A percentile compares a stretch with the other conserved stretches of the same genome.
Conservation (phyloP, 441 rosid species). For the Gossypium trilobum region DNA sequence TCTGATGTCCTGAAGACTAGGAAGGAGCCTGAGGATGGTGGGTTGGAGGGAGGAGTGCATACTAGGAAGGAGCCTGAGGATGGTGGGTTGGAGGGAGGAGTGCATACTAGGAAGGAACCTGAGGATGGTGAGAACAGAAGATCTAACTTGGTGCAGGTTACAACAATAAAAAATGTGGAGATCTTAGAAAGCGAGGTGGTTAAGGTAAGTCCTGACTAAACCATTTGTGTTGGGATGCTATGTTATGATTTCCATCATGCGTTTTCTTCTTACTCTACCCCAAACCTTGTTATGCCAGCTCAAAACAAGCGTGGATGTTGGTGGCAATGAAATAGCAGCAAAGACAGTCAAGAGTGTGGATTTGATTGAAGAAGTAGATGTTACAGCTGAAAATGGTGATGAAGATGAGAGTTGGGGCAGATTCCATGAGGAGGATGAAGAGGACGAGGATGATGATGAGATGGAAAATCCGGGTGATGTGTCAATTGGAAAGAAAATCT, state of each 20-base stretch:
- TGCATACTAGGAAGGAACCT: not conserved
- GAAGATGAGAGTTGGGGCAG: conserved; percentile 44
- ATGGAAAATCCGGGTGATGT: conserved; percentile 44
- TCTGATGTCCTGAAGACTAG: conserved; percentile 23
- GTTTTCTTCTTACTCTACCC: conserved; percentile 5
- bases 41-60: conserved; percentile 16
- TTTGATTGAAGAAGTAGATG: conserved; percentile 39
- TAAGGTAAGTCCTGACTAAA: conserved; percentile 30
- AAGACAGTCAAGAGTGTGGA: conserved; percentile 29
- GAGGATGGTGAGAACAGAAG: conserved; percentile 24
- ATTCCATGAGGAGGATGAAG: conserved; percentile 33
- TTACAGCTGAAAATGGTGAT: conserved; percentile 27
- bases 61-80: conserved; percentile 26
- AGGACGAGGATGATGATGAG: conserved; percentile 39
- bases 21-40: conserved; percentile 27
- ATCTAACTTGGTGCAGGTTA: conserved; percentile 31
- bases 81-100: conserved; percentile 21
- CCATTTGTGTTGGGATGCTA: conserved; percentile 6
- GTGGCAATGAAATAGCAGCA: conserved; percentile 28
- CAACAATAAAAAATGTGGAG: conserved; percentile 28
- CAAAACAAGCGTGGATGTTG: conserved; percentile 20
- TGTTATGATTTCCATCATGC: conserved; percentile 3
- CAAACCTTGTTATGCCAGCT: conserved; percentile 35
- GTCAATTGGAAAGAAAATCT: conserved; percentile 62
- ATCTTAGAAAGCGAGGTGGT: conserved; percentile 26